Percentiles rank a stretch among this genome's conserved stretches.
phyloP scores from a whole-genome alignment of 805 yeast genomes.

The Nakazawaea laoshanensis region DNA sequence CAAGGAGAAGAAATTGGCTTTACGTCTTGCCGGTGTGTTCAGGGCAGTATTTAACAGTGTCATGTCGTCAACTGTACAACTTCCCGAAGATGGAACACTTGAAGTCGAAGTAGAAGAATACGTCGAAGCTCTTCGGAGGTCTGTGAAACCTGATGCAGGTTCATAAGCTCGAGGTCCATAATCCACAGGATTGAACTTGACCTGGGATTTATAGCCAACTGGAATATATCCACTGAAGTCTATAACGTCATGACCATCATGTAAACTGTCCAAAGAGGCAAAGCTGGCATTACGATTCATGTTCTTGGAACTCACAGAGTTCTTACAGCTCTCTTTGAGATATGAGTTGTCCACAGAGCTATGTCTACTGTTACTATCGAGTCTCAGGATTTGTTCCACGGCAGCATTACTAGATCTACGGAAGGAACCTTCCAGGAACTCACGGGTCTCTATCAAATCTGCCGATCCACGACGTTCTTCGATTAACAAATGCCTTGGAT shows the following conservation, averaged over 20 bases:
- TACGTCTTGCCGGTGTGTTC: not conserved
- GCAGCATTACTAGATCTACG: constrained; percentile 4
- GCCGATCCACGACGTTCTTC: constrained; percentile 8
- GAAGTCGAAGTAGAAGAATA: not conserved
- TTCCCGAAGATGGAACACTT: not conserved
- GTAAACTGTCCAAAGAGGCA: constrained; percentile 68
- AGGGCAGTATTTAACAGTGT: not conserved
- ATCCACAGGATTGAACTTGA: not conserved
- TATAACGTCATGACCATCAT: constrained; percentile 20
- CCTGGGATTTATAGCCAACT: constrained; percentile 23
- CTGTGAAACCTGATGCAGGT: not conserved
- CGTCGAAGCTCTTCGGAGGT: not conserved
- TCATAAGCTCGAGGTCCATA: not conserved
- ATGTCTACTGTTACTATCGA: not conserved
- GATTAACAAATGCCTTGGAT: not conserved
- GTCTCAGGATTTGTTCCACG: constrained; percentile 2
- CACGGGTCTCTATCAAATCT: constrained; percentile 7
- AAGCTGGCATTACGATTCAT: constrained; percentile 65
- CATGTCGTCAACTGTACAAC: too few species aligned
- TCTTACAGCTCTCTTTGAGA: constrained; percentile 3
- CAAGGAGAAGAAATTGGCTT: constrained; percentile 4
- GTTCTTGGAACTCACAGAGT: not conserved
- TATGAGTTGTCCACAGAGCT: constrained; percentile 1
- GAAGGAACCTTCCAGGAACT: constrained; percentile 8
- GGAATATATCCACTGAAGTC: constrained; percentile 26